Evolutionary conservation across 257 asterid genomes (phyloP).

Genomic region (Solanum chiquidenum): DNA sequence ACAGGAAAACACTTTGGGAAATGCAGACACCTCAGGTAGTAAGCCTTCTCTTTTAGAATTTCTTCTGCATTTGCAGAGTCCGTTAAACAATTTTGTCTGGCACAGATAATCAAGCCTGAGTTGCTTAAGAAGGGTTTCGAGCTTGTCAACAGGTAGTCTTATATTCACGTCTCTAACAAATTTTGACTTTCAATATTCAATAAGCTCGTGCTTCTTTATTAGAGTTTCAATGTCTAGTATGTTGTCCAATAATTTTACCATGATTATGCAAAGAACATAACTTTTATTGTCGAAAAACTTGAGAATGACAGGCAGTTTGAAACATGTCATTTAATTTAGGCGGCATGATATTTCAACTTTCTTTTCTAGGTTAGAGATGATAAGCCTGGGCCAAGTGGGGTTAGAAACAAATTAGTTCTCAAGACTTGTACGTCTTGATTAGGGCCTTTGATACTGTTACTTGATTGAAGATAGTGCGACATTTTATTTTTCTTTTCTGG

Average conservation of each 20-base stretch:
- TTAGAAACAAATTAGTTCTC: background rate
- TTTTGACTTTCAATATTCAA: background rate
- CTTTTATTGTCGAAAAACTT: background rate
- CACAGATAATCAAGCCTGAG: conserved; percentile 77
- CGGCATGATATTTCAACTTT: background rate
- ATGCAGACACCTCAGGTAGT: conserved; percentile 99
- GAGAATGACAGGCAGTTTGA: background rate
- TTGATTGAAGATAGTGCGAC: background rate
- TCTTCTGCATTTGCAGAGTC: background rate
- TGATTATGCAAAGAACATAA: background rate
- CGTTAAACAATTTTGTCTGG: background rate
- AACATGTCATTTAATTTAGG: background rate
- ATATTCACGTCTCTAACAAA: background rate
- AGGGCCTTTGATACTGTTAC: background rate
- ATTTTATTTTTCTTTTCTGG: background rate
- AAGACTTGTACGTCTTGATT: background rate
- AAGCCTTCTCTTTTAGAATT: background rate
- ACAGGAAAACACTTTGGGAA: conserved; percentile 94
- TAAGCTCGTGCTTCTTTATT: background rate
- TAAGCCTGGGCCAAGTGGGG: background rate
- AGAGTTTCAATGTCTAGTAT: background rate
- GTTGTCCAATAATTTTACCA: background rate
- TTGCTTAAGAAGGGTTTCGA: conserved; percentile 91
- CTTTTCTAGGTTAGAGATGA: too few relatives aligned
- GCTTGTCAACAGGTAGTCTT: conserved; percentile 61